Evolutionary conservation across 495 filamentous ascomycete genomes (phyloP), one percentile per base, ranked within the genome.

Genomic region (Penicillium alfredii): DNA sequence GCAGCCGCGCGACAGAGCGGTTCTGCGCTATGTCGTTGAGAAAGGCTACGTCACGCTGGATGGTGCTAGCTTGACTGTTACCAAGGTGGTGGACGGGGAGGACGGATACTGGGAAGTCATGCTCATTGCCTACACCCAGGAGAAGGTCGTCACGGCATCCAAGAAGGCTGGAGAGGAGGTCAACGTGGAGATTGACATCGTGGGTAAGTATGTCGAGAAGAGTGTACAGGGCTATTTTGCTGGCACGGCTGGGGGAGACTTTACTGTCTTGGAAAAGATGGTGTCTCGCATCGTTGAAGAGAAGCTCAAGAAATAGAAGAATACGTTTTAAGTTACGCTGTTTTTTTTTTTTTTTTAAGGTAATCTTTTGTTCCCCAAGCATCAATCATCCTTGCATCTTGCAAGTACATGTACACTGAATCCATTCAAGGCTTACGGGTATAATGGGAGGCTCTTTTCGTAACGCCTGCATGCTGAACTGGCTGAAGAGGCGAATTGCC

Each of bases 141-240:
- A 89, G 65, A 80, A 81, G 60, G 78, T 97, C 21, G 86, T 95
- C 2, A 85, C 83, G 40, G 86, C 84, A 7, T 63, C 58, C 8
- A 97, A 99, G 74, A 68, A 72, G 58, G 61, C 68, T n/a, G 89
- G 93, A 1, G 88, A 95, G 4, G 71, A 76, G 33, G 88, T 97
- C 19, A 99, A 99, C 60, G 81, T 97, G 11, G 93, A 99, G 72
- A 94, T 97, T 33, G 93, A 99, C 61, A 88, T 95, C 72, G 81
- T 96, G 47, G 93, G 90, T 4, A 99, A 99, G 73, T 96, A 97
- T 58, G 89, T 96, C 12, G 93, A 96, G 78, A 99, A 96, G 78
- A 88, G 84, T 40, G 80, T 78, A 1, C 56, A 68, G 43, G 74
- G 60, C 9, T 78, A 77, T 47, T 74, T 79, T 53, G 72, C 71